Evolutionary conservation across 2,329 filamentous ascomycete species (phyloP), one percentile per base, ranked within the genome.

Genomic region (Beauveria pseudobassiana): DNA sequence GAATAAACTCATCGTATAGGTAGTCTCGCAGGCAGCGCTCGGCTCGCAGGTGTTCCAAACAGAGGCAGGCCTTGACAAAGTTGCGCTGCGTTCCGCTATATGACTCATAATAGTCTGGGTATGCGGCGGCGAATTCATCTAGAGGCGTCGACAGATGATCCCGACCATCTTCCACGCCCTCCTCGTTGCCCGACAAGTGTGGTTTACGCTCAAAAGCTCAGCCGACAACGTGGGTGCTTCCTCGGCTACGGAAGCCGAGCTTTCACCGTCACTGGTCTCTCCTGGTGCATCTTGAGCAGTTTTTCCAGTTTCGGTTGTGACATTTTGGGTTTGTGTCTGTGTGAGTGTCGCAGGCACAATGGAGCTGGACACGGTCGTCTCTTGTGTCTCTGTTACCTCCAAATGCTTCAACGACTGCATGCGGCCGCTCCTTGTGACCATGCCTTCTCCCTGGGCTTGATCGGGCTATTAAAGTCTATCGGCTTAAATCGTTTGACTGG

Each of bases 1-100:
- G 71, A 34, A 85, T 76, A 58, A 83, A 81, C 60, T 84, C 82
- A 65, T 85, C 82, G 63, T 77, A 84, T 0, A 82, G 67, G 59
- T 72, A 80, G 26, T 75, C 73, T 14, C 75, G 72, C 20, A 82
- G 66, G 5, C 65, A 57, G 9, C 70, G 69, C 14, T 69, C 65
- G 26, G 69, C 66, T 48, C 71, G 69, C 1, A 80, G 69, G 57
- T 72, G 73, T 20, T 76, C 69, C 8, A 83, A 66, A 64, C 73
- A 78, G 0, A 78, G 67, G 56, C 80, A 77, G 0, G 78, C 78
- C 24, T 71, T 72, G 26, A 82, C 67, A 59, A 84, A 84, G 10
- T 75, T 68, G 4, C 65, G 66, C 4, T 74, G 67, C 28, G 67
- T 76, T 1, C 77, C 80, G 1, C 62, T 62, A 57, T 78, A 78